These are phyloP conservation scores for Colletotrichum lentis DNA, from an alignment of 2,329 filamentous ascomycete species.

Conservation along the genomic window DNA sequence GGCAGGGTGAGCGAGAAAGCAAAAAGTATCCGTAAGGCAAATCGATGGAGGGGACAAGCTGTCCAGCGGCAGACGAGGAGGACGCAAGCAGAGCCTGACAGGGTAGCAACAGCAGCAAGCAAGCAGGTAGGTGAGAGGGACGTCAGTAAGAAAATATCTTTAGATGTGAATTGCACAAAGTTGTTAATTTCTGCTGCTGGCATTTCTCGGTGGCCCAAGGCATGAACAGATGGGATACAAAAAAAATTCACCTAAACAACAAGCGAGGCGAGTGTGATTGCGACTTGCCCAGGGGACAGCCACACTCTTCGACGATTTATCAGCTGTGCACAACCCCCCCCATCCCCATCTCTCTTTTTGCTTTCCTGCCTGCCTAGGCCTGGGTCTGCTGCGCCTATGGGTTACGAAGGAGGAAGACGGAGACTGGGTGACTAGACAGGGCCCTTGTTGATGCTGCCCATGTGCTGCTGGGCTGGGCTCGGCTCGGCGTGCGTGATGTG, in stretches of 20 bases:
- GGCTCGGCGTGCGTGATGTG: constrained; percentile 29
- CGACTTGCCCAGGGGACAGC: constrained; percentile 17
- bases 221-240: constrained; percentile 23
- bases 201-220: constrained; percentile 19
- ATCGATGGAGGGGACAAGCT: constrained; percentile 3
- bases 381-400: constrained; percentile 14
- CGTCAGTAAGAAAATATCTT: constrained; percentile 4
- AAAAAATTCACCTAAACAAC: constrained; percentile 22
- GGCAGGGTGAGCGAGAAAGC: constrained; percentile 24
- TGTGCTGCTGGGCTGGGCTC: constrained; percentile 16
- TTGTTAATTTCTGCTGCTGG: constrained; percentile 22
- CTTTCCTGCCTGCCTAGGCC: constrained; percentile 13
- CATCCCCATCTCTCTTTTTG: constrained; percentile 11
- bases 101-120: not conserved
- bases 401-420: constrained; percentile 24
- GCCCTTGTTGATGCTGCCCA: constrained; percentile 19
- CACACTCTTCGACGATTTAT: constrained; percentile 31
- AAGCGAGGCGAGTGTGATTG: constrained; percentile 25
- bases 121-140: not conserved
- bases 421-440: constrained; percentile 23
- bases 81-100: constrained; percentile 7
- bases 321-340: constrained; percentile 33
- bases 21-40: constrained; percentile 1
- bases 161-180: constrained; percentile 29
- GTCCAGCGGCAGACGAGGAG: constrained; percentile 5